Conservation (phyloP, 441 rosid genomes). For the Capsella rubella region DNA sequence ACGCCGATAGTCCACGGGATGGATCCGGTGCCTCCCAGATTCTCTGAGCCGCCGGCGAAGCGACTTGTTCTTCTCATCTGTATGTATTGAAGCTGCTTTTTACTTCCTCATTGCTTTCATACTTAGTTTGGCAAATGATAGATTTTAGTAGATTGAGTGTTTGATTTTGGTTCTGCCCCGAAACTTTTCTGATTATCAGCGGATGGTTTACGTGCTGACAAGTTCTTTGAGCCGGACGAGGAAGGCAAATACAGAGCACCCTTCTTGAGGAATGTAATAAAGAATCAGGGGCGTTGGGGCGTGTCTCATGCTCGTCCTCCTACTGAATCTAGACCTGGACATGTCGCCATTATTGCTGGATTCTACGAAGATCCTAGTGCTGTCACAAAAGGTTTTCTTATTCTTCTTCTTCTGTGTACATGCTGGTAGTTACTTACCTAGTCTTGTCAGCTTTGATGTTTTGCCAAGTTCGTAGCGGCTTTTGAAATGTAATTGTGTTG, state of each 20-base stretch:
- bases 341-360: constrained; percentile 94
- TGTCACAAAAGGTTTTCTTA: constrained; percentile 78
- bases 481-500: constrained; percentile 29
- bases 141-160: background rate
- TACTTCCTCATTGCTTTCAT: background rate
- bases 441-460: constrained; percentile 19
- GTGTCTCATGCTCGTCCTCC: constrained; percentile 99
- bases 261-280: constrained; percentile 81
- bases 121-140: background rate
- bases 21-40: constrained; percentile 85
- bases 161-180: constrained; percentile 11
- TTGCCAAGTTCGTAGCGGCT: background rate
- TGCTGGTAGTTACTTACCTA: background rate
- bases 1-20: constrained; percentile 96
- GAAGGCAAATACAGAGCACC: constrained; percentile 85
- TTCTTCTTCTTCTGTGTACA: background rate
- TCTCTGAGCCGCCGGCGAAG: constrained; percentile 83
- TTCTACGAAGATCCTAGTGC: constrained; percentile 99
- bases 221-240: constrained; percentile 88
- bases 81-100: constrained; percentile 39
- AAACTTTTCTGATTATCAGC: constrained; percentile 54
- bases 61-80: constrained; percentile 91
- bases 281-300: constrained; percentile 90
- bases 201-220: constrained; percentile 97
- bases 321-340: constrained; percentile 97